Evolutionary conservation across 75 land plant genomes (phyloP).

Genomic region (Selaginella tamariscina): DNA sequence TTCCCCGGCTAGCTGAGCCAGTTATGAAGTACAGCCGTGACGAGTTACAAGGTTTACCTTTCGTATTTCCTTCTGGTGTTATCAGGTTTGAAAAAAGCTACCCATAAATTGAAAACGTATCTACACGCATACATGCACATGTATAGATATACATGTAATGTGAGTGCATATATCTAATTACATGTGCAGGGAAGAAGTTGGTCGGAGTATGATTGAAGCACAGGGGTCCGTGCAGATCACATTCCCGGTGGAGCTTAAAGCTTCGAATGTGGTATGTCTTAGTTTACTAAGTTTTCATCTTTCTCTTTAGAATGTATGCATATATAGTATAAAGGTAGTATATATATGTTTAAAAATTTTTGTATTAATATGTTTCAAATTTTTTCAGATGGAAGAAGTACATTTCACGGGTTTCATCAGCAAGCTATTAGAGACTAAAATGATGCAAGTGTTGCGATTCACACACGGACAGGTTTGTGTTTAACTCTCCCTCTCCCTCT

Average conservation of each 20-base stretch:
- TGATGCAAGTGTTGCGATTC: conserved; percentile 87
- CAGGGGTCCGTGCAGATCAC: conserved; percentile 94
- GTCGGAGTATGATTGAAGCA: conserved; percentile 92
- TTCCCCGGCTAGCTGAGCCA: conserved; percentile 60
- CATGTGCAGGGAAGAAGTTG: conserved; percentile 63
- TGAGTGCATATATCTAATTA: no score
- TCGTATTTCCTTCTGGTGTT: conserved; percentile 60
- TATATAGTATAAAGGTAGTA: no score
- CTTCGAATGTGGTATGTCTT: conserved; percentile 48
- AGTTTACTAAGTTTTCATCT: neutral
- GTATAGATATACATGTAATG: no score
- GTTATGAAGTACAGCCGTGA: conserved; percentile 66
- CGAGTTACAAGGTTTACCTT: conserved; percentile 76
- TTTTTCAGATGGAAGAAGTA: conserved; percentile 77
- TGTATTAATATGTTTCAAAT: no score
- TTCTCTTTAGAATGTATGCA: no score
- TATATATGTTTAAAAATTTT: no score
- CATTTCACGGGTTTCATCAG: conserved; percentile 73
- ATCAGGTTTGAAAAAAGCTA: conserved; percentile 43
- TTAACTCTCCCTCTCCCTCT: no score
- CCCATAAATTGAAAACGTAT: no score
- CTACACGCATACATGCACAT: no score
- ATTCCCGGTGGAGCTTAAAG: conserved; percentile 83
- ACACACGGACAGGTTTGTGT: conserved; percentile 83
- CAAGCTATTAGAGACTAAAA: conserved; percentile 84